Percentiles rank a stretch among this genome's conserved stretches.
Conservation (phyloP, 2,329 filamentous ascomycete genomes). For the Thelonectria olida region DNA sequence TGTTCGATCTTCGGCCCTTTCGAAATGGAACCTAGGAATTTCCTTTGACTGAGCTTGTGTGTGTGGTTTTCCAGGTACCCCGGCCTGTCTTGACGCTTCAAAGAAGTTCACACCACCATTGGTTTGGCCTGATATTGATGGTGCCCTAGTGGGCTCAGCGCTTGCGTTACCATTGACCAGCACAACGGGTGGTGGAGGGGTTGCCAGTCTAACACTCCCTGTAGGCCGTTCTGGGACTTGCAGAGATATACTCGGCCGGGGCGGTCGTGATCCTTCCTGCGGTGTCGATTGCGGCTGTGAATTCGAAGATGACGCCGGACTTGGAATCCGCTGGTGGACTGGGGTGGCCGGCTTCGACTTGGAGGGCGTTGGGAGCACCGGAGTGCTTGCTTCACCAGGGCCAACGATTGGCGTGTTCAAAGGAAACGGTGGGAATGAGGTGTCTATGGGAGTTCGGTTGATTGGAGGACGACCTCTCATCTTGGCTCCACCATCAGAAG, state of each 20-base stretch:
- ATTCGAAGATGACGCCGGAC: constrained; percentile 19
- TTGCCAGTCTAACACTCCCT: constrained; percentile 70
- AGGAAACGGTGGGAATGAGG: constrained; percentile 41
- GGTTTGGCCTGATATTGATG: constrained; percentile 4
- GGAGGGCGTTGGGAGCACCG: constrained; percentile 16
- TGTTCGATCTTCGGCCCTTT: constrained; percentile 55
- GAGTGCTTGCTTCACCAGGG: constrained; percentile 19
- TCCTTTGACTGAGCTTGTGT: constrained; percentile 16
- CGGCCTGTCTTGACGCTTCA: constrained; percentile 31
- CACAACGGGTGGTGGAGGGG: constrained; percentile 58
- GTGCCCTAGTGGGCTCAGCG: neutral
- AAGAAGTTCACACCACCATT: constrained; percentile 27
- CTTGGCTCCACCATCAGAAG: constrained; percentile 71
- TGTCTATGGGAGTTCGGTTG: constrained; percentile 67
- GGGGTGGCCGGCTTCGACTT: neutral
- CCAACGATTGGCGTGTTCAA: constrained; percentile 16
- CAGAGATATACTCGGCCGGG: constrained; percentile 51
- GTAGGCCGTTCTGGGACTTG: constrained; percentile 62
- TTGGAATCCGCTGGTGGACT: neutral
- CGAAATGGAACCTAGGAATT: constrained; percentile 46
- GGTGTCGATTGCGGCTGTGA: constrained; percentile 24
- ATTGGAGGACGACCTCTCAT: constrained; percentile 82
- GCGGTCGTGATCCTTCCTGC: constrained; percentile 37
- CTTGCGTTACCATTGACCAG: constrained; percentile 31
- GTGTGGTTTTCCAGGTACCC: constrained; percentile 13